phyloP scores from a whole-genome alignment of 2,329 filamentous ascomycete genomes.

The Penicillium sp. region DNA sequence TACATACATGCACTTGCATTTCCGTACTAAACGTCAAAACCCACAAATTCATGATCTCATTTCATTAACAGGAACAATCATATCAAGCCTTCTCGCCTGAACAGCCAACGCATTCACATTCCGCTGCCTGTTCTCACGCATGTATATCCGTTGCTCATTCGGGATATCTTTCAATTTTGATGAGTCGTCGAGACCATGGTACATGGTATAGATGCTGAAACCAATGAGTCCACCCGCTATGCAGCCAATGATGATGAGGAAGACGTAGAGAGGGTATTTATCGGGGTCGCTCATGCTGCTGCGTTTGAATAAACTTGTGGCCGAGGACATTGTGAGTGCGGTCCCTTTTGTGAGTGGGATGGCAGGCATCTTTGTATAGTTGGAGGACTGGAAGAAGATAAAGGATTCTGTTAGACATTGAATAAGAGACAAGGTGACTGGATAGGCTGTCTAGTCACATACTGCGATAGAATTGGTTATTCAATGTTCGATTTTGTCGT shows the following conservation, averaged over 20 bases:
- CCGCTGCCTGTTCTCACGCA: constrained; percentile 28
- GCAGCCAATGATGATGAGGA: constrained; percentile 30
- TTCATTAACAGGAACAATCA: constrained; percentile 20
- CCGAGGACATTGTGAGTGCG: constrained; percentile 1
- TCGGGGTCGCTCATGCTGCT: constrained; percentile 5
- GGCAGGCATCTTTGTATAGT: not conserved
- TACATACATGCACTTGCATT: too few relatives aligned
- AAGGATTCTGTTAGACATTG: not conserved
- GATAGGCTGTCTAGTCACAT: not conserved
- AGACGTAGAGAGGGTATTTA: constrained; percentile 26
- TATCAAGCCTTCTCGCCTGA: constrained; percentile 19
- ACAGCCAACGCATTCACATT: constrained; percentile 25
- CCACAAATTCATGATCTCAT: constrained; percentile 11
- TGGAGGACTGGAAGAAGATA: not conserved
- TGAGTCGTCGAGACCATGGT: constrained; percentile 21
- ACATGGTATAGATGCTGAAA: constrained; percentile 21
- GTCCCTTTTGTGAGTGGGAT: not conserved
- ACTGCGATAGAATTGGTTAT: not conserved
- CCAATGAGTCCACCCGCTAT: constrained; percentile 23
- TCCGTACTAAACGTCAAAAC: not conserved
- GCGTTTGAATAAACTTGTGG: constrained; percentile 17
- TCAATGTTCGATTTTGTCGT: not conserved
- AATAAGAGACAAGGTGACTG: not conserved
- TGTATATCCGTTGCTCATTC: constrained; percentile 30
- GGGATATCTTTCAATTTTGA: constrained; percentile 14